phyloP scores from a whole-genome alignment of 352 stramenopile genomes.

The Phytophthora boehmeriae region DNA sequence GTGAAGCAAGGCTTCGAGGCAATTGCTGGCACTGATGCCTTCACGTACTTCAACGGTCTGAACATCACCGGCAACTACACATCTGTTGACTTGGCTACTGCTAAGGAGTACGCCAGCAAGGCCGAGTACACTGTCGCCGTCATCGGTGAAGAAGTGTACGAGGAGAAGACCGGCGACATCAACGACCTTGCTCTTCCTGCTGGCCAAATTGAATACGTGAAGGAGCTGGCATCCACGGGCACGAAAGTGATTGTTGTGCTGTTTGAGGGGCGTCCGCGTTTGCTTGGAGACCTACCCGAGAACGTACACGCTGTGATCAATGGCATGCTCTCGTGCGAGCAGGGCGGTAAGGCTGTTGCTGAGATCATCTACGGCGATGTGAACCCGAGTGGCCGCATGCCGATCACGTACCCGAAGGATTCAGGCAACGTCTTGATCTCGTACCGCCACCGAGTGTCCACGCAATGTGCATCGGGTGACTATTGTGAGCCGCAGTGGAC shows the following conservation, averaged over 20 bases:
- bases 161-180: slow-evolving; percentile 83
- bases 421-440: slow-evolving; percentile 33
- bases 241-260: slow-evolving; percentile 78
- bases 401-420: slow-evolving; percentile 77
- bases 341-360: slow-evolving; percentile 72
- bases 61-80: slow-evolving; percentile 51
- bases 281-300: slow-evolving; percentile 54
- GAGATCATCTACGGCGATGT: slow-evolving; percentile 62
- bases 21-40: slow-evolving; percentile 17
- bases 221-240: slow-evolving; percentile 52
- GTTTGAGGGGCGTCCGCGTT: slow-evolving; percentile 72
- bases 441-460: slow-evolving; percentile 26
- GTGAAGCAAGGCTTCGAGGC: slow-evolving; percentile 53
- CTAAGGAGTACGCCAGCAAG: slow-evolving; percentile 26
- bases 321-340: slow-evolving; percentile 72
- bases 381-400: slow-evolving; percentile 23
- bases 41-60: slow-evolving; percentile 59
- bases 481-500: slow-evolving; percentile 65
- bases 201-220: slow-evolving; percentile 72
- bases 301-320: slow-evolving; percentile 74
- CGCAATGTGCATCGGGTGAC: slow-evolving; percentile 39
- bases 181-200: slow-evolving; percentile 42
- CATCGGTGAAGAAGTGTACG: slow-evolving; percentile 36
- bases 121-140: slow-evolving; percentile 37
- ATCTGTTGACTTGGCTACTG: slow-evolving; percentile 18